Base-by-base conservation (phyloP, 306 rosid genomes). In the Lagenaria siceraria region DNA sequence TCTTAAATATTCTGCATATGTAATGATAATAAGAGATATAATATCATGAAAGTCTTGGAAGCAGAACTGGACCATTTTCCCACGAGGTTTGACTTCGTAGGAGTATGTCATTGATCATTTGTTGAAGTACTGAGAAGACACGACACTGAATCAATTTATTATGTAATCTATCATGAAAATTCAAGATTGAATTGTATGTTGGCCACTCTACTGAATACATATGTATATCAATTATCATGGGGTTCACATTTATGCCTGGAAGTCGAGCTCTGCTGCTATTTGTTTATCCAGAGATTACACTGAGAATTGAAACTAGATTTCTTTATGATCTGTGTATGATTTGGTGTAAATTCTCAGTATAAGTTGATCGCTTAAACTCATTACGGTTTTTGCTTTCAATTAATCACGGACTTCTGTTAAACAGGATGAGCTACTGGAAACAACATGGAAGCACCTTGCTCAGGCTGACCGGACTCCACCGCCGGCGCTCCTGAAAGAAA, bases 401-500 rank as follows among this genome's bases (percentile, higher is more conserved):
- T 59, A 59, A 24, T 6, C 36, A 49, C 6, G 11, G 29, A 18
- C 46, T 27, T 74, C 0, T 22, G 27, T 25, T 58, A 12, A 19
- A 35, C 92, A 92, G 98, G 93, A 54, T 59, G 89, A 81, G 83
- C 85, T 88, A 29, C 78, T 90, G 84, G 96, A 89, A 80, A 78
- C 80, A 79, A 87, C 95, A 36, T 92, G 96, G 98, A 83, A 71
- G 88, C 90, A 92, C 83, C 84, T 94, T 76, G 75, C 75, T 0
- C 78, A 84, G 54, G 85, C 85, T 11, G 89, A 72, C 79, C 87
- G 90, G n/a, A 43, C 11, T 75, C 90, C 84, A 6, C 89, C 95
- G 0, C 66, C 86, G 21, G 58, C 90, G 73, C 86, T 95, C 55
- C 68, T 90, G 63, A 89, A 87, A 83, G 96, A 90, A 82, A 80